Evolutionary conservation across 2,329 filamentous ascomycete species (phyloP).

Genomic region (Rhexocercosporidium sp.): DNA sequence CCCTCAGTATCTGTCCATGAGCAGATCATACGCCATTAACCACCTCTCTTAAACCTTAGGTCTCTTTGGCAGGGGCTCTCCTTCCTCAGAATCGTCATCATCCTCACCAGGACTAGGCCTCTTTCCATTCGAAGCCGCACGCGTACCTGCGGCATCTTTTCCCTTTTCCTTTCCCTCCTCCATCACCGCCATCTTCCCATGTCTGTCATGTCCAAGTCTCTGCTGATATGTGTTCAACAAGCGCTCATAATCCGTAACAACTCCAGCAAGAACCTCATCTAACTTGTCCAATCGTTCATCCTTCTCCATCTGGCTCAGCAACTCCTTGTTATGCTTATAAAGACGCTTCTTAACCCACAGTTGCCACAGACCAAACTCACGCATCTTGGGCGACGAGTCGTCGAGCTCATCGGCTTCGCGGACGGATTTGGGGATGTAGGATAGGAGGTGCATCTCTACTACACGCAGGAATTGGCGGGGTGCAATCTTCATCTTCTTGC

Average conservation of each 20-base stretch:
- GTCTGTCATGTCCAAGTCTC: constrained; percentile 16
- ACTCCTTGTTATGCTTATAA: constrained; percentile 75
- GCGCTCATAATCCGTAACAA: constrained; percentile 75
- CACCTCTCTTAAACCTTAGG: constrained; percentile 15
- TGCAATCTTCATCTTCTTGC: constrained; percentile 70
- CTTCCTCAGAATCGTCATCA: constrained; percentile 25
- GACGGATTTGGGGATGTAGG: constrained; percentile 59
- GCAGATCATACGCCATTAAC: not conserved
- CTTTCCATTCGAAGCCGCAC: constrained; percentile 26
- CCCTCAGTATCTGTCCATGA: too few species aligned
- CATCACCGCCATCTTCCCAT: not conserved
- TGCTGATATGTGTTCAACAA: constrained; percentile 51
- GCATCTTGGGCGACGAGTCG: constrained; percentile 57
- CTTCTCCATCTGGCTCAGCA: constrained; percentile 71
- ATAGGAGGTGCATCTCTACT: constrained; percentile 76
- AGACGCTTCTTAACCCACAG: constrained; percentile 78
- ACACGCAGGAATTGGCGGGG: constrained; percentile 77
- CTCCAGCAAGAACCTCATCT: constrained; percentile 68
- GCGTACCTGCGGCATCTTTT: too few species aligned
- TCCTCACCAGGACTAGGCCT: constrained; percentile 30
- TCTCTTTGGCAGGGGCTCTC: constrained; percentile 36
- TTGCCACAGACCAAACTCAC: constrained; percentile 73
- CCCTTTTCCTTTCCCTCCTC: not conserved
- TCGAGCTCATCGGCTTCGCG: constrained; percentile 53
- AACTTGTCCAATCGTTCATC: constrained; percentile 74